These are phyloP conservation scores for Pseudocercospora ulei DNA, from an alignment of 2,329 filamentous ascomycete genomes.

Conservation along the genomic window DNA sequence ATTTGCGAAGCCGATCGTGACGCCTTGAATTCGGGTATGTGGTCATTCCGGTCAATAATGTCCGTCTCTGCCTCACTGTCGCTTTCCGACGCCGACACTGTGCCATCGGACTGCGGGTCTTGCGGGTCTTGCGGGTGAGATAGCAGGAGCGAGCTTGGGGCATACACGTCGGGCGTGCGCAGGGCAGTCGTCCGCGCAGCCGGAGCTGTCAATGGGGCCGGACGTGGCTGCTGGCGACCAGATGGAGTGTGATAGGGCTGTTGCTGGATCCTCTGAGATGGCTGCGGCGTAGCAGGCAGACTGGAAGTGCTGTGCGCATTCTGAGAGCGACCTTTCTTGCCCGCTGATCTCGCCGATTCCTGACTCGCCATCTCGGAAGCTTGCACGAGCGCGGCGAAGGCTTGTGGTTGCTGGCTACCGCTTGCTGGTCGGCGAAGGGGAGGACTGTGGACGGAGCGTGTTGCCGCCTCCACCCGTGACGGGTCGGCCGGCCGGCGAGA, in stretches of 20 bases:
- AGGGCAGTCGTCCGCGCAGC: slow-evolving; percentile 39
- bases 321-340: slow-evolving; percentile 57
- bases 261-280: slow-evolving; percentile 42
- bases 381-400: slow-evolving; percentile 65
- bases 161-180: slow-evolving; percentile 35
- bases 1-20: slow-evolving; percentile 66
- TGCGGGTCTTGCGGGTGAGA: slow-evolving; percentile 11
- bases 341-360: slow-evolving; percentile 38
- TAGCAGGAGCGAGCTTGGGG: slow-evolving; percentile 22
- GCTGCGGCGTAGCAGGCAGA: slow-evolving; percentile 63
- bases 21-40: slow-evolving; percentile 63
- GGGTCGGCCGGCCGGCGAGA: slow-evolving; percentile 50
- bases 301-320: slow-evolving; percentile 77
- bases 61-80: slow-evolving; percentile 48
- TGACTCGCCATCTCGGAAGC: slow-evolving; percentile 68
- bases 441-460: slow-evolving; percentile 42
- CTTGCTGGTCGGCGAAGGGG: slow-evolving; percentile 43
- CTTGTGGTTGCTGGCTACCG: slow-evolving; percentile 35
- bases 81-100: slow-evolving; percentile 61
- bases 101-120: slow-evolving; percentile 47
- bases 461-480: slow-evolving; percentile 20
- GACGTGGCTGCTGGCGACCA: slow-evolving; percentile 21
- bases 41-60: slow-evolving; percentile 49
- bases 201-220: slow-evolving; percentile 44
- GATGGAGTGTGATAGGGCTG: slow-evolving; percentile 42